Base-by-base conservation (phyloP, 176 grass and related monocot species). In the Luzula sylvatica region DNA sequence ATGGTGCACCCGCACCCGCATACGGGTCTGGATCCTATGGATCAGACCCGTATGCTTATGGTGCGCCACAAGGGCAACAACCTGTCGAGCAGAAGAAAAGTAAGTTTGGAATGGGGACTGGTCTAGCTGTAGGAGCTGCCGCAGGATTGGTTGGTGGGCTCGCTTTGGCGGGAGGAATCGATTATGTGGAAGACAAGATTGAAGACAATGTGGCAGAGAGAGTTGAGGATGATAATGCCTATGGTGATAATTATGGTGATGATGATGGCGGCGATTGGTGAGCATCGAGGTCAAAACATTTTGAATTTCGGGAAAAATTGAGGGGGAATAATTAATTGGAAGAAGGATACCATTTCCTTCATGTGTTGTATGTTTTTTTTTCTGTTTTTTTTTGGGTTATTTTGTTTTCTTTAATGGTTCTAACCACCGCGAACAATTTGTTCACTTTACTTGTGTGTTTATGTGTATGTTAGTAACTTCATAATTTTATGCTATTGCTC, bases 121-220 rank as follows among this genome's bases (percentile, higher is more conserved):
- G 77, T 2, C 23, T 93, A 23, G 87, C 81, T 1, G 69, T 93
- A 5, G 81, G 81, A 38, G 81, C 81, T 11, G 77, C 70, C 19
- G 81, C 72, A 19, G 87, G 87, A 1, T 28, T 93, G 17, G 68
- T 93, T 0, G 87, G 81, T 0, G 87, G 87, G 1, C 44, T 93
- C 69, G 87, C 77, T 58, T 48, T 92, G 21, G 76, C 65, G 1
- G 80, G 65, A 27, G 86, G 86, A 23, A 45, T 79, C 3, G 82
- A 82, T 74, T 92, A 75, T 52, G 15, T 93, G 43, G 87, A 86
- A 61, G 3, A 93, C 58, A 93, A 93, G 77, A 26, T 93, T 21
- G 81, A 71, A 40, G 87, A 93, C 1, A 15, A 32, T 17, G 87
- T 42, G 7, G 56, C 69, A 19, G 87, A 93, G 14, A 72, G 15